Conservation (phyloP, 2,329 filamentous ascomycete species). For the Fonsecaea monophora region DNA sequence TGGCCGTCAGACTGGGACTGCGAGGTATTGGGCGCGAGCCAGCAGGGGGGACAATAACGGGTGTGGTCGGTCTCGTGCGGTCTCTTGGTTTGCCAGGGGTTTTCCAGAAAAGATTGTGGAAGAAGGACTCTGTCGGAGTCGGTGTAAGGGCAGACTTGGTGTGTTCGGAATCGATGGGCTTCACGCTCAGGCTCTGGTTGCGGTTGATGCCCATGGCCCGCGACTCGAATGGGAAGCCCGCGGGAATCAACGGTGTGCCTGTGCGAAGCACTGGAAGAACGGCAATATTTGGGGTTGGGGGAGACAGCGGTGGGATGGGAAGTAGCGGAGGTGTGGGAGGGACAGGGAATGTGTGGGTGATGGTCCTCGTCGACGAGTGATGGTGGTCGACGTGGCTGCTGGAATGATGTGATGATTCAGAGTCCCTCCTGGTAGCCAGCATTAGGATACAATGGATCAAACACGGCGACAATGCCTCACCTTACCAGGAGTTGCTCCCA, state of each 20-base stretch:
- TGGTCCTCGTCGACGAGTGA: background rate
- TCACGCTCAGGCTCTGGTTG: constrained; percentile 3
- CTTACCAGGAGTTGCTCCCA: constrained; percentile 13
- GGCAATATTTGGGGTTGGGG: background rate
- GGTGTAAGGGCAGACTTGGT: background rate
- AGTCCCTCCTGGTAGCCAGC: background rate
- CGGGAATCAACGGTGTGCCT: background rate
- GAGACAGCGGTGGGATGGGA: background rate
- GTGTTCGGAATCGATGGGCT: background rate
- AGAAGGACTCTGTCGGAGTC: constrained; percentile 9
- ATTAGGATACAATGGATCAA: background rate
- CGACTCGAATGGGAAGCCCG: background rate
- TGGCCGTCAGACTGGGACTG: background rate
- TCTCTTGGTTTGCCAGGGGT: background rate
- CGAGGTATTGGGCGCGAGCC: background rate
- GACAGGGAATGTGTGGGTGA: background rate
- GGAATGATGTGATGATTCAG: background rate
- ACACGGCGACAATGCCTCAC: background rate
- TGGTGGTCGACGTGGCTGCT: background rate
- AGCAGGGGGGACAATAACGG: background rate
- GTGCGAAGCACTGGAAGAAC: background rate
- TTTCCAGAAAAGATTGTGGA: constrained; percentile 17
- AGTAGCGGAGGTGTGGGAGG: background rate
- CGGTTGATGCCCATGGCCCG: constrained; percentile 18
- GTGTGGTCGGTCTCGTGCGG: background rate